A percentile compares a stretch with the other conserved stretches of the same genome.
phyloP scores from a whole-genome alignment of 164 flowering plant genomes.

The Nymphaea colorata region DNA sequence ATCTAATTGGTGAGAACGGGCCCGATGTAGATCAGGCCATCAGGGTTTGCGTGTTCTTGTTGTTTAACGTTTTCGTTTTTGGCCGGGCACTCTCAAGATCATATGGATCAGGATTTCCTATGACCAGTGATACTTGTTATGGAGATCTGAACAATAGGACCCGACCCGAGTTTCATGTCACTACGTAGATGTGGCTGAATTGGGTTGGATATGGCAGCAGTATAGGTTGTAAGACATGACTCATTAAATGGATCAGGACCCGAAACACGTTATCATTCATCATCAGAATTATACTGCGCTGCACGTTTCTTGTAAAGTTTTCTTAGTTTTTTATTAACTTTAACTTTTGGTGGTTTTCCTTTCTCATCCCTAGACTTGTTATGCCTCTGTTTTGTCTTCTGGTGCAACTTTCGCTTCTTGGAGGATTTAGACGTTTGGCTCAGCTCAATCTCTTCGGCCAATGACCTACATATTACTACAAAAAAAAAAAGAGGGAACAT shows the following conservation, averaged over 20 bases:
- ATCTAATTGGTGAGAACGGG: too few relatives aligned
- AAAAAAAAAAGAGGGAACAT: not conserved
- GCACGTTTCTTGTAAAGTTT: constrained; percentile 52
- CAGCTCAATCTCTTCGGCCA: not conserved
- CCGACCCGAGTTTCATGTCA: not conserved
- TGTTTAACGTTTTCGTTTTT: not conserved
- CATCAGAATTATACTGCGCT: constrained; percentile 68
- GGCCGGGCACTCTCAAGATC: not conserved
- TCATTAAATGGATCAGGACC: too few relatives aligned
- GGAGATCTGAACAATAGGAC: not conserved
- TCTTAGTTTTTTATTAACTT: constrained; percentile 32
- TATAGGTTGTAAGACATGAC: too few relatives aligned
- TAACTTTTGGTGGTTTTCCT: constrained; percentile 16
- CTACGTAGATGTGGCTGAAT: too few relatives aligned
- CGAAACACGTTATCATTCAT: constrained; percentile 11
- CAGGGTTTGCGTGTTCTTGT: too few relatives aligned
- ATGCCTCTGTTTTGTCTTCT: constrained; percentile 19
- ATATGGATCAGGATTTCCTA: too few relatives aligned
- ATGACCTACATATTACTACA: not conserved
- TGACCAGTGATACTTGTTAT: too few relatives aligned
- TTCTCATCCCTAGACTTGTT: constrained; percentile 20
- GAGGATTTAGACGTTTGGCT: not conserved
- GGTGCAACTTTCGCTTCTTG: constrained; percentile 34
- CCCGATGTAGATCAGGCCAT: too few relatives aligned
- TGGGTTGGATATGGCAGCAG: too few relatives aligned